Evolutionary conservation across 2,329 filamentous ascomycete genomes (phyloP).

Genomic region (Xylaria sp.): DNA sequence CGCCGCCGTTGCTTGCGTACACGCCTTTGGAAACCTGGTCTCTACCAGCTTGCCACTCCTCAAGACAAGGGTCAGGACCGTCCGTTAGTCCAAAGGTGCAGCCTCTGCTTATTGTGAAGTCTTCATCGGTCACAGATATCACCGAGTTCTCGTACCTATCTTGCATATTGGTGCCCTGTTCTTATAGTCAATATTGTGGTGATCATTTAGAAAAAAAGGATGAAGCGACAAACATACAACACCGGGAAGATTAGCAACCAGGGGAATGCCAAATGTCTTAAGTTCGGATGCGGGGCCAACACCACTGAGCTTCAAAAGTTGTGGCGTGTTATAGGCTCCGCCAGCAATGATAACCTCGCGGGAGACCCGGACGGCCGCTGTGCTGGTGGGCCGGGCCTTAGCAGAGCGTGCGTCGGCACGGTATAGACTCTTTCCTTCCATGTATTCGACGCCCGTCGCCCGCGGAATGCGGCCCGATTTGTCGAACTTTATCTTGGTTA

Average conservation of each 20-base stretch:
- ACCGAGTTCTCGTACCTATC: conserved; percentile 22
- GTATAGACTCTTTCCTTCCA: conserved; percentile 49
- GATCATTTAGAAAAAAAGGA: conserved; percentile 45
- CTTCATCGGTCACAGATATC: conserved; percentile 35
- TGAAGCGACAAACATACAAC: conserved; percentile 66
- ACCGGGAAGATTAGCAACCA: conserved; percentile 63
- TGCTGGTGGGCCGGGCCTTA: conserved; percentile 29
- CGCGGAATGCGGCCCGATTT: conserved; percentile 40
- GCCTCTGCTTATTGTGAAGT: conserved; percentile 37
- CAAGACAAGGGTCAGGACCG: conserved; percentile 43
- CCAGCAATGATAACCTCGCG: conserved; percentile 55
- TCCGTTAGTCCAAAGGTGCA: conserved; percentile 39
- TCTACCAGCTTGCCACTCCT: conserved; percentile 39
- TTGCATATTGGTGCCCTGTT: conserved; percentile 24
- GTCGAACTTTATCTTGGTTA: conserved; percentile 49
- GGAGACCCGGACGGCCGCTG: conserved; percentile 41
- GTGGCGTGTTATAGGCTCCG: conserved; percentile 53
- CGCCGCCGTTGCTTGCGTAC: conserved; percentile 53
- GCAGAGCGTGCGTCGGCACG: conserved; percentile 47
- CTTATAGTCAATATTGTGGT: conserved; percentile 45
- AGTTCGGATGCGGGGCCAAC: conserved; percentile 50
- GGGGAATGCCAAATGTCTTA: conserved; percentile 51
- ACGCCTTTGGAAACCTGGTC: conserved; percentile 27
- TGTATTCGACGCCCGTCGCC: conserved; percentile 47
- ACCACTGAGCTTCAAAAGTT: conserved; percentile 54